Conservation (phyloP, 2,329 filamentous ascomycete species). For the Alternaria panax region DNA sequence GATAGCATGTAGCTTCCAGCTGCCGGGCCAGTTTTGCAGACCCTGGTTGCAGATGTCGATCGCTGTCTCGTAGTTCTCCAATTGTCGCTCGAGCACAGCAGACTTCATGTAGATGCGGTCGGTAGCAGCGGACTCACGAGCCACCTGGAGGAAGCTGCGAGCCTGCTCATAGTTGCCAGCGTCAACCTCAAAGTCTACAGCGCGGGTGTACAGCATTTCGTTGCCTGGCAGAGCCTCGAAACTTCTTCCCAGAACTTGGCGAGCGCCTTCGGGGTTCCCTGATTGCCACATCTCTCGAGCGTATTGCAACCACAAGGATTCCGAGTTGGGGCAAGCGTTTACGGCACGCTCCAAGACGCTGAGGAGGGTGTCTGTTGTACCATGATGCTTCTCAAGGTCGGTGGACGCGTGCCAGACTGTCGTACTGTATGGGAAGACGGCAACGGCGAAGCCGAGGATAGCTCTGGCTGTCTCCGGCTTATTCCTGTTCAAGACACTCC, state of each 20-base stretch:
- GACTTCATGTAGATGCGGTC: slow-evolving; percentile 98
- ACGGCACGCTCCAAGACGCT: slow-evolving; percentile 90
- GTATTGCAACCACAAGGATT: slow-evolving; percentile 94
- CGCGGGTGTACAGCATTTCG: slow-evolving; percentile 96
- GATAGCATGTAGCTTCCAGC: slow-evolving; percentile 95
- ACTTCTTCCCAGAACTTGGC: slow-evolving; percentile 82
- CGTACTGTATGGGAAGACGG: slow-evolving; percentile 86
- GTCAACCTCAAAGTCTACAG: slow-evolving; percentile 94
- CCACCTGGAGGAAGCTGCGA: slow-evolving; percentile 79
- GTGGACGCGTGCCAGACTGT: slow-evolving; percentile 90
- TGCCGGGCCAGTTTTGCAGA: slow-evolving; percentile 82
- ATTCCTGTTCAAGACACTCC: slow-evolving; percentile 78
- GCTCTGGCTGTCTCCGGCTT: slow-evolving; percentile 90
- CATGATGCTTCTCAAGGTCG: slow-evolving; percentile 89
- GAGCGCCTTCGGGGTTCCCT: slow-evolving; percentile 85
- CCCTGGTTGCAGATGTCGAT: slow-evolving; percentile 88
- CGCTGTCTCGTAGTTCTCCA: slow-evolving; percentile 79
- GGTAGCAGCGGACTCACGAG: slow-evolving; percentile 87
- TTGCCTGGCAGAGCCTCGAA: slow-evolving; percentile 97
- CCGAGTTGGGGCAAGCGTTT: slow-evolving; percentile 88
- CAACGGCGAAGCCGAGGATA: slow-evolving; percentile 89
- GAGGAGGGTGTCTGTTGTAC: slow-evolving; percentile 81
- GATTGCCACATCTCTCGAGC: slow-evolving; percentile 94
- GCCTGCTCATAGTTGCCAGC: slow-evolving; percentile 84
- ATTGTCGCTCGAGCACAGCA: slow-evolving; percentile 88